Base-by-base conservation (phyloP, 345 rosid genomes). In the Hibiscus trionum region DNA sequence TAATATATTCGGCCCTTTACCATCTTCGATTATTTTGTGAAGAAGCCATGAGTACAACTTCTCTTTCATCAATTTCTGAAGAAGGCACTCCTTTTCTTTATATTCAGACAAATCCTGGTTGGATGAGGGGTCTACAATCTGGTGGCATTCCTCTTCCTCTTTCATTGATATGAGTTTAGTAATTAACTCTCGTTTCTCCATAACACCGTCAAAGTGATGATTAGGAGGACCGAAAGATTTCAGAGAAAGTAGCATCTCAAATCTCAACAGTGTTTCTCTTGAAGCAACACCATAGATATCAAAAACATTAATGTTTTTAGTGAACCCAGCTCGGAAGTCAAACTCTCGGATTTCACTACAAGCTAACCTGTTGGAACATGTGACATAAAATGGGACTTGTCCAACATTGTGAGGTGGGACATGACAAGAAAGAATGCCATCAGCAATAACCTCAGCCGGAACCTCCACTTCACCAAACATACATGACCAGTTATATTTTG, bases 401-500 rank as follows among this genome's bases (percentile, higher is more conserved):
- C 90, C 98, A 85, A 84, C 85, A 62, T 66, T 73, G 29, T 88
- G 97, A 52, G 82, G 78, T 5, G 97, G 98, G 75, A 86, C 82
- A 74, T 75, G 78, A 76, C 93, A 91, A 69, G 86, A 85, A 78
- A 93, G 94, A 77, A 90, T 70, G 57, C 96, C 97, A 65, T 87
- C 87, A 0, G 88, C 89, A 73, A 93, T 76, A 77, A 93, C 78
- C 50, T 79, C 84, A 63, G 93, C 93, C 33, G 94, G 96, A 85
- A 93, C 96, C 80, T 93, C 98, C 77, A 91, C 85, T 80, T 91
- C 98, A 33, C 97, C 98, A 83, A 89, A 93, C 98, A 93, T 93
- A 67, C 97, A 93, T 71, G 98, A 93, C 98, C 98, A 93, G 58
- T 76, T 84, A 80, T 75, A 86, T 56, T 80, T 84, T 2, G 72